Base-by-base conservation (phyloP, 2,329 filamentous ascomycete species). In the Paramyrothecium roridum region DNA sequence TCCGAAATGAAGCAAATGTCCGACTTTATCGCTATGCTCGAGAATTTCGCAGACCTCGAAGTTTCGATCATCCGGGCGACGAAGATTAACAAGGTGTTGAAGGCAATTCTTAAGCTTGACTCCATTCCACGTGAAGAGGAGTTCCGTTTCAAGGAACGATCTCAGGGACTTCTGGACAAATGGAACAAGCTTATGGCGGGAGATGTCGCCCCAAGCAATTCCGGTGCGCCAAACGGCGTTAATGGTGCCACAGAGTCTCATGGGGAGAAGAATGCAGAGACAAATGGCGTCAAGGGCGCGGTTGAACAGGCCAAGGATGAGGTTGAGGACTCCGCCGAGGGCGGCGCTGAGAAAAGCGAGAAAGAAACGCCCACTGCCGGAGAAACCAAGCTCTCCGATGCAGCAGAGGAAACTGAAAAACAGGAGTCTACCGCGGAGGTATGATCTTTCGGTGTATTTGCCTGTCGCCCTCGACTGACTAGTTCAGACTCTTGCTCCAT, bases 51-150 rank as follows among this genome's bases (percentile, higher is more conserved):
- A 1, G 90, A 96, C 61, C 83, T 98, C 4, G 93, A 98, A 70
- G 91, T 90, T 30, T 86, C 86, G 61, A 95, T 97, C 64, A 96
- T 98, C 66, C 86, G 90, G 60, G 80, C 78, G 16, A 99, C 95
- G 59, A 99, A 98, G 81, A 97, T 99, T 74, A 93, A 98, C 84
- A 99, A 99, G 78, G 93, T 99, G 12, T 82, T 99, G 55, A 96
- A 96, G 77, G 92, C 89, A 4, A 95, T 99, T 62, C 79, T 97
- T 65, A 97, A 96, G 78, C 80, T 99, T 10, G 83, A 87, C 47
- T 81, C 81, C 3, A 96, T 99, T 63, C 93, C 93, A 6, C 88
- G 87, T 58, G 95, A 99, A 61, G 90, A 93, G 37, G 90, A 96
- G 62, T 96, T 88, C 72, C 78, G 89, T 54, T 97, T 99, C 83